Base-by-base conservation (phyloP, 441 rosid species). In the Corymbia citriodora region DNA sequence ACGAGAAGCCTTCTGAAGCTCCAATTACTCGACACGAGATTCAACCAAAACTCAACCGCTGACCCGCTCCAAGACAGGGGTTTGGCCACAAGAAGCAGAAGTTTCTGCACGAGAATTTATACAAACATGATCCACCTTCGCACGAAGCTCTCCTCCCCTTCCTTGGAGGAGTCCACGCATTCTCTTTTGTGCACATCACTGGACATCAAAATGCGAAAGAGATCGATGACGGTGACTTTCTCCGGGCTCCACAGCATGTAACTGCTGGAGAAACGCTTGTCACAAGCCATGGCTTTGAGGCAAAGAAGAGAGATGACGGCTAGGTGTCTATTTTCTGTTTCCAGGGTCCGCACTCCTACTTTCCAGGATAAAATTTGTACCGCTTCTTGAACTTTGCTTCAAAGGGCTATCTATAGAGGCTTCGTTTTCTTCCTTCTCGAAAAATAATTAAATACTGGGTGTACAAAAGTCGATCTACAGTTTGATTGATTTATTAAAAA, bases 171-270 rank as follows among this genome's bases (percentile, higher is more conserved):
- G 33, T 89, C 90, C 7, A 74, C 90, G 25, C 81, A 89, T 7
- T 89, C 0, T 65, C 17, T 74, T 50, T 33, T 50, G 52, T 55
- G 52, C 19, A 72, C 23, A 86, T 29, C 82, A 55, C 65, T 15
- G 87, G 50, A 89, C 18, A 89, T 72, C 23, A 89, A 53, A 15
- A 79, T 21, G 36, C n/a, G 65, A 86, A 89, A 79, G 90, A 89
- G 90, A 74, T 89, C 50, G 27, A 54, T 10, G 87, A 89, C 63
- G 14, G 54, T 7, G 48, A 79, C 65, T 17, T 89, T 52, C 17
- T 89, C 55, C 16, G 90, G 90, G 36, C 65, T 79, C 36, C 55
- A 63, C 14, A 72, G 90, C 90, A 89, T n/a, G 90, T 89, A 29
- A 45, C 29, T 79, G 63, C 50, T 53, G 90, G 70, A 53, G 50